These are phyloP conservation scores for Pyricularia pennisetigena DNA, from an alignment of 2,329 filamentous ascomycete genomes.

Conservation along the genomic window DNA sequence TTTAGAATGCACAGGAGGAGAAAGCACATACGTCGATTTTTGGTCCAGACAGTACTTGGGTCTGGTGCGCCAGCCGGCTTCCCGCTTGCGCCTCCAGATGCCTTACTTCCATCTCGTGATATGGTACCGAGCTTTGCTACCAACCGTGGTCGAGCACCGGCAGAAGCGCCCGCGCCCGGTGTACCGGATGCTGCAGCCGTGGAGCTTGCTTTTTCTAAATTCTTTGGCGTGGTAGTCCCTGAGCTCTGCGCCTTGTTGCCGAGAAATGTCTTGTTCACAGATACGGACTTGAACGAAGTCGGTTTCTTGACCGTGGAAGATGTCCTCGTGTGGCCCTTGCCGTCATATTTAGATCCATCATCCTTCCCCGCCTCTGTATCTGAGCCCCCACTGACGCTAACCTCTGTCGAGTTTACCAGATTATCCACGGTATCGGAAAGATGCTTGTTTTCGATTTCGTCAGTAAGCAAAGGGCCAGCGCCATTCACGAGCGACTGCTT, in stretches of 20 bases:
- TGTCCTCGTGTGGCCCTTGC: constrained; percentile 48
- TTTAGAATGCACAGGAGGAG: not conserved
- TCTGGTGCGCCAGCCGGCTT: constrained; percentile 55
- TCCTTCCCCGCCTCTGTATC: constrained; percentile 63
- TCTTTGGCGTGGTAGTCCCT: constrained; percentile 32
- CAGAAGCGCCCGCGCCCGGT: constrained; percentile 32
- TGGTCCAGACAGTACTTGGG: constrained; percentile 75
- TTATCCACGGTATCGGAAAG: constrained; percentile 48
- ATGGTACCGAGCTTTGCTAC: constrained; percentile 64
- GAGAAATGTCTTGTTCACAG: constrained; percentile 76
- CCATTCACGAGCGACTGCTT: constrained; percentile 39
- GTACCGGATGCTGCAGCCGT: constrained; percentile 33
- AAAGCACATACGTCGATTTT: constrained; percentile 61
- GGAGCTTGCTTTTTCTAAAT: constrained; percentile 37
- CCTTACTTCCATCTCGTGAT: constrained; percentile 33
- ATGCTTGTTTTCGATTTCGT: constrained; percentile 48
- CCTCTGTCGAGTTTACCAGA: constrained; percentile 51
- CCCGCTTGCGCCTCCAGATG: constrained; percentile 37
- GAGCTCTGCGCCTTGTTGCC: constrained; percentile 52
- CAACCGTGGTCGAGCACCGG: constrained; percentile 54
- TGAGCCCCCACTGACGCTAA: constrained; percentile 64
- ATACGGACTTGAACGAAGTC: constrained; percentile 73
- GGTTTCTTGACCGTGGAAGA: constrained; percentile 61
- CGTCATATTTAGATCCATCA: constrained; percentile 43
- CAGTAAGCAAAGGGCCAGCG: constrained; percentile 23